Evolutionary conservation across 495 filamentous ascomycete species (phyloP), one percentile per base, ranked within the genome.

Genomic region (Penicillium argentinense): DNA sequence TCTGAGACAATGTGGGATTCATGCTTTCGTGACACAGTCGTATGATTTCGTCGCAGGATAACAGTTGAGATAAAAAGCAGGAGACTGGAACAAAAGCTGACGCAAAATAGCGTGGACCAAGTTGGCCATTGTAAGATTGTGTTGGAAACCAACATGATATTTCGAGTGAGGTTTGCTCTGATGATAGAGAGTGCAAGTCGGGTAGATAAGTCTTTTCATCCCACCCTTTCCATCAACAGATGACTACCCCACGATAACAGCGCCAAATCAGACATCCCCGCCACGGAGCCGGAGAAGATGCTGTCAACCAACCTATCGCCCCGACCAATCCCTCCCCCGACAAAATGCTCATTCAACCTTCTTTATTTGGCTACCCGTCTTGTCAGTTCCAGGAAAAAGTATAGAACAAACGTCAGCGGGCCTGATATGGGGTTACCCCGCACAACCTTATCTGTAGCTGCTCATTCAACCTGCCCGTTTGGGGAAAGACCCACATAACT

Each of bases 391-490:
- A n/a, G n/a, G n/a, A n/a, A n/a, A n/a, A n/a, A n/a, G n/a, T n/a
- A n/a, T n/a, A n/a, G n/a, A n/a, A n/a, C n/a, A n/a, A n/a, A n/a
- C n/a, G 11, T 11, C 12, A 41, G 9, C 13, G n/a, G 11, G 12
- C 9, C 19, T 41, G 39, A 16, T 26, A n/a, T 16, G 12, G n/a
- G 22, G 16, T 41, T 39, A 53, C 49, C 49, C 49, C 49, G 49
- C 49, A 42, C 43, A 53, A 42, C 37, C 43, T 42, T 53, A 53
- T 53, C 49, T 43, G 0, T 7, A 24, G 13, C 21, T 53, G 22
- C 51, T 48, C 51, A 53, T 48, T 48, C 26, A 44, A 46, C 42
- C 39, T 53, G 5, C 51, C 51, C 12, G 13, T 42, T 48, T 19
- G 28, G 38, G 40, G 68, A 60, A 38, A 16, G 42, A 13, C 14